Evolutionary conservation across 306 rosid species (phyloP), one percentile per base, ranked within the genome.

Genomic region (Corylus heterophylla): DNA sequence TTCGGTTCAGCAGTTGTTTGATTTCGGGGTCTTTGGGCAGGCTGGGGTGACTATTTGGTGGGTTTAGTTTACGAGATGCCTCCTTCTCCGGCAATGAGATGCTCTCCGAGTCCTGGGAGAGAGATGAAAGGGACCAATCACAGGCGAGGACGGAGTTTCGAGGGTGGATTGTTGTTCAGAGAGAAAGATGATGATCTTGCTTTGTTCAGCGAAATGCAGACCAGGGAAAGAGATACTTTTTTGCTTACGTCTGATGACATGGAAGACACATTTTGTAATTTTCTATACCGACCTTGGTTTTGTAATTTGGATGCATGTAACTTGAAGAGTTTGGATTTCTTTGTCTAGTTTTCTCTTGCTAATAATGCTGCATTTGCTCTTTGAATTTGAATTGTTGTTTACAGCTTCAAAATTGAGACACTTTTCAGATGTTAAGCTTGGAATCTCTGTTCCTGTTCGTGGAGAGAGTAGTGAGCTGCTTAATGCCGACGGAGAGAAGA

Each of bases 171-270:
- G 85, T 75, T 87, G 72, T 74, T 89, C 63, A 88, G 84, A 78
- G 96, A 84, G 83, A 90, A 90, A 83, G 97, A 89, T 35, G 97
- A 90, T 0, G 91, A 92, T 85, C 97, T 92, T 73, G 89, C 91
- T 76, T 84, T 92, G 87, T 92, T 92, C 80, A 88, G 69, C 71
- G 97, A 92, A 74, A 89, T 90, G 96, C 94, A 88, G 80, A 77
- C 85, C 49, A 85, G 86, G 42, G 97, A 90, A 85, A 90, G 83
- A 66, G 97, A 90, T 74, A 76, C 17, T 83, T 90, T 92, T 83
- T 81, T 90, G 97, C 92, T 92, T 76, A 93, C 90, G 4, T 74
- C 96, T 0, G 94, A 92, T 86, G 96, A 90, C 85, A 85, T 92
- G 7, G 96, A 92, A 79, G 91, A 86, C 87, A 63, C 94, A 74